Conservation (phyloP, 805 yeast genomes). For the Myxozyma neglecta region DNA sequence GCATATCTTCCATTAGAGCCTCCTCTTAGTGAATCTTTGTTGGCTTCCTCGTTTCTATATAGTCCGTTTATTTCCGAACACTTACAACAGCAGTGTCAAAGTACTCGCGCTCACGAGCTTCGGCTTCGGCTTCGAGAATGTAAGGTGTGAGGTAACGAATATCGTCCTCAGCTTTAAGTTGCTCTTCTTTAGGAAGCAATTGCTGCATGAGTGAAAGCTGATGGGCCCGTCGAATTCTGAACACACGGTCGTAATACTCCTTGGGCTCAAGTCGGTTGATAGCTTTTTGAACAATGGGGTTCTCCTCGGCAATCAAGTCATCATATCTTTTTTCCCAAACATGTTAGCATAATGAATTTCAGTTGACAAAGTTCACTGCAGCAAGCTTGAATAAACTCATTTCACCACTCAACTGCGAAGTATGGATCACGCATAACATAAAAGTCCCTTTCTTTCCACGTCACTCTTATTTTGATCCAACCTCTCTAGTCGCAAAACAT, state of each 20-base stretch:
- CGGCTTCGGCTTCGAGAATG: conserved; percentile 92
- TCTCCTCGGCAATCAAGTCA: conserved; percentile 86
- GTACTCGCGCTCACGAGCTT: conserved; percentile 80
- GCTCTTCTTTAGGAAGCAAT: conserved; percentile 77
- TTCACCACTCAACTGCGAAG: too few relatives aligned
- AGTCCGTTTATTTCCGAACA: conserved; percentile 12
- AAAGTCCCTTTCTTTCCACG: background rate
- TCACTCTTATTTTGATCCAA: background rate
- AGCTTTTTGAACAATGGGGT: conserved; percentile 81
- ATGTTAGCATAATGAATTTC: background rate
- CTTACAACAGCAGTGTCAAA: conserved; percentile 69
- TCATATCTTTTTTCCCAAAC: conserved; percentile 54
- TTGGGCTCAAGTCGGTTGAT: conserved; percentile 80
- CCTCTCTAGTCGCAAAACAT: background rate
- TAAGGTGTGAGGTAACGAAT: conserved; percentile 81
- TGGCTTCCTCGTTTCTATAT: background rate
- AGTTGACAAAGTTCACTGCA: too few relatives aligned
- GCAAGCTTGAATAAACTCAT: too few relatives aligned
- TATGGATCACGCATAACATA: too few relatives aligned
- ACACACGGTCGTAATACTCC: conserved; percentile 86
- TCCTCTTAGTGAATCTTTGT: too few relatives aligned
- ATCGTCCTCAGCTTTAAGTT: conserved; percentile 77
- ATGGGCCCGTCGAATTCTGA: conserved; percentile 87
- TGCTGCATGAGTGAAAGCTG: conserved; percentile 84
- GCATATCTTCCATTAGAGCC: background rate